Evolutionary conservation across 108 stramenopile genomes (phyloP).

Genomic region (Chaetoceros tenuissimus): DNA sequence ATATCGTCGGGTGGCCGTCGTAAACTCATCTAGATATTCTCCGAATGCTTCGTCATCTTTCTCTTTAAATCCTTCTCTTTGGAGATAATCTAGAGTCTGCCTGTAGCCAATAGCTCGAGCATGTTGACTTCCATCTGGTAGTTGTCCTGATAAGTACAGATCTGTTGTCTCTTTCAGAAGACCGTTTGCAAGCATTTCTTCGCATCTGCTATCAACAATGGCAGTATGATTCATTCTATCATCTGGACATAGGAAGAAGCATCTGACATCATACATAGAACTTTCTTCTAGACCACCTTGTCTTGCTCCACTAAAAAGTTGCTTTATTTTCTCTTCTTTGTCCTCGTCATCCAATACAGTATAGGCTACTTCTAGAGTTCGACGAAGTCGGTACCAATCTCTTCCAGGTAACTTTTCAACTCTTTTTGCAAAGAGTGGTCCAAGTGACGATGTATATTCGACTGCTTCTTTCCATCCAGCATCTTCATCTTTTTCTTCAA

Average conservation of each 20-base stretch:
- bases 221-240: conserved; percentile 82
- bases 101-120: conserved; percentile 93
- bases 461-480: conserved; percentile 70
- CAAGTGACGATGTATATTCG: conserved; percentile 40
- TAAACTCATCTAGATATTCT: conserved; percentile 70
- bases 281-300: conserved; percentile 33
- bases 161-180: conserved; percentile 72
- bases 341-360: conserved; percentile 31
- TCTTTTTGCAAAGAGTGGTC: conserved; percentile 40
- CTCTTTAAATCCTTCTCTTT: conserved; percentile 20
- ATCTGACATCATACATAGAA: conserved; percentile 85
- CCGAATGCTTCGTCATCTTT: conserved; percentile 51
- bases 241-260: conserved; percentile 89
- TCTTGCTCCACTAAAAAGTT: conserved; percentile 69
- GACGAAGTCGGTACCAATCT: conserved; percentile 91
- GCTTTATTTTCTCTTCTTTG: conserved; percentile 25
- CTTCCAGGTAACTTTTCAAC: conserved; percentile 53
- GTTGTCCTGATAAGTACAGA: conserved; percentile 42
- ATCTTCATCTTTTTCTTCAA: conserved; percentile 37
- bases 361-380: conserved; percentile 79
- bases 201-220: conserved; percentile 85
- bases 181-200: conserved; percentile 82
- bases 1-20: conserved; percentile 85
- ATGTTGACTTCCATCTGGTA: conserved; percentile 69
- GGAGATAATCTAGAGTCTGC: conserved; percentile 86